Percentiles rank a stretch among this genome's conserved stretches.
These are phyloP conservation scores for Friedmanniomyces endolithicus DNA, from an alignment of 495 filamentous ascomycete species.

Conservation along the genomic window DNA sequence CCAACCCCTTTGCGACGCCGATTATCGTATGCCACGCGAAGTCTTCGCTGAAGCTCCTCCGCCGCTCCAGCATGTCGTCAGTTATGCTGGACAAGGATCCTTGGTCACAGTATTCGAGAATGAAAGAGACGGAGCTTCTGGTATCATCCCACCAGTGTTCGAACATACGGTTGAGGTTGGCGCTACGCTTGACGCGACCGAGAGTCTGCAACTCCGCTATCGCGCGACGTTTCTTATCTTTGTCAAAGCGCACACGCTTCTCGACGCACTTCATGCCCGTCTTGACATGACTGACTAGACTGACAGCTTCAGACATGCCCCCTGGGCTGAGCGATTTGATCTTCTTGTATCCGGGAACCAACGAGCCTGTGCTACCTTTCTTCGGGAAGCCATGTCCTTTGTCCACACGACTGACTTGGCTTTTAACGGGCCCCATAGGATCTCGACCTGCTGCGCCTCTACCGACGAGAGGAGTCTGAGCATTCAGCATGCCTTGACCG, in stretches of 20 bases:
- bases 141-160: background rate
- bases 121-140: background rate
- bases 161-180: background rate
- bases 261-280: background rate
- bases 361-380: background rate
- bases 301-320: background rate
- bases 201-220: background rate
- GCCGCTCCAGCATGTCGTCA: background rate
- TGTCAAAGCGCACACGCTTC: background rate
- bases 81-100: background rate
- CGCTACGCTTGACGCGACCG: no score
- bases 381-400: no score
- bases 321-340: background rate
- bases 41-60: background rate
- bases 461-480: no score
- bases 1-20: constrained; percentile 1
- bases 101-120: constrained; percentile 1
- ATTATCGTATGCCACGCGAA: background rate
- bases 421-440: no score
- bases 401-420: no score
- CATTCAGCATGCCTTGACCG: no score
- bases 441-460: no score
- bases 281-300: background rate
- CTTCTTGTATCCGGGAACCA: background rate
- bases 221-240: background rate